These are phyloP conservation scores for Penicillium hesseltinei DNA, from an alignment of 2,329 filamentous ascomycete species.

Conservation along the genomic window DNA sequence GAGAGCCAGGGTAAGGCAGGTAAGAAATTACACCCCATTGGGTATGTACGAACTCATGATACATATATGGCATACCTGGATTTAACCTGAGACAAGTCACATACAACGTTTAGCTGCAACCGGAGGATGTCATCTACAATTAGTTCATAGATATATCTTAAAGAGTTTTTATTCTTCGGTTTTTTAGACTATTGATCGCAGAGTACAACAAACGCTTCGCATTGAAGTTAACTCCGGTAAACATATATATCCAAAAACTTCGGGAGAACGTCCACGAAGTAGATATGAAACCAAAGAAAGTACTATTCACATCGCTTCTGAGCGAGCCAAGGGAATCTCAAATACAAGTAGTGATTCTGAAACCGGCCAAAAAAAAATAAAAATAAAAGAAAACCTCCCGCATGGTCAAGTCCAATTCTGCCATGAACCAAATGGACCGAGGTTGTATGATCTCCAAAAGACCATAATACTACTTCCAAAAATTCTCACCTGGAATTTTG, in stretches of 20 bases:
- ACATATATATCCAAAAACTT: not conserved
- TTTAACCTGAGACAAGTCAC: not conserved
- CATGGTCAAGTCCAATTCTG: not conserved
- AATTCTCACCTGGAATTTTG: constrained; percentile 10
- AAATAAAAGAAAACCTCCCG: constrained; percentile 1
- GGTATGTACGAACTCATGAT: not conserved
- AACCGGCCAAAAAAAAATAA: not conserved
- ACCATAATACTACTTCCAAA: not conserved
- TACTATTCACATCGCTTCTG: constrained; percentile 21
- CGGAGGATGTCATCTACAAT: no score
- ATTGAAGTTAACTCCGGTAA: not conserved
- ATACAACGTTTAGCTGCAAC: not conserved
- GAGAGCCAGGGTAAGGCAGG: not conserved
- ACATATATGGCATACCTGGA: not conserved
- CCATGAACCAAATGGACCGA: not conserved
- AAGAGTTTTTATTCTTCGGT: not conserved
- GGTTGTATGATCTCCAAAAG: not conserved
- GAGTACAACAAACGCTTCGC: not conserved
- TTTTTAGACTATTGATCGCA: not conserved
- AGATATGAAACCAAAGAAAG: constrained; percentile 10
- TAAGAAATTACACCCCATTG: not conserved
- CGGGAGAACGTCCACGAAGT: not conserved
- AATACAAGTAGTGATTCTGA: constrained; percentile 16
- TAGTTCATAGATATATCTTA: not conserved
- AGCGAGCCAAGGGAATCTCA: constrained; percentile 27